Evolutionary conservation across 345 rosid genomes (phyloP), one percentile per base, ranked within the genome.

Genomic region (Ailanthus altissimus): DNA sequence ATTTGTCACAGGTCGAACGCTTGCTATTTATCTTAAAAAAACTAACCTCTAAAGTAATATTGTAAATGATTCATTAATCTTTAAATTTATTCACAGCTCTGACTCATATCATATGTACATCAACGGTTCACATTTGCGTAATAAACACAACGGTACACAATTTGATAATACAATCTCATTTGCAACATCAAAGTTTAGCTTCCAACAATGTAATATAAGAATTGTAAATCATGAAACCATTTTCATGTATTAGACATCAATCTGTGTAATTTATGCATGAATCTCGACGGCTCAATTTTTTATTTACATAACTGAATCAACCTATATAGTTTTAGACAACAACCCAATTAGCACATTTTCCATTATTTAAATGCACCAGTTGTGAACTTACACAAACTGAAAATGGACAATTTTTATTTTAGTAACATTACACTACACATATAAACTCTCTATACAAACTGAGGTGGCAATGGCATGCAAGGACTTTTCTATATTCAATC

Each of bases 361-460:
- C 42, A 32, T 76, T 67, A 43, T 76, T 76, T 18, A 15, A 68
- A 67, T 67, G 68, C 63, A 60, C 79, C 15, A 50, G 71, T n/a
- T 63, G 49, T 36, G 67, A 74, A 61, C 59, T 32, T 28, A 20
- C 76, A 26, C 57, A 73, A 11, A 28, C 77, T 50, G 16, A 40
- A 53, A 75, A 38, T 75, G 9, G 23, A 14, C 50, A 5, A 32
- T 23, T 25, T 18, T 63, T 63, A 63, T 63, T 28, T 32, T 32
- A 32, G 38, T 32, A 32, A 32, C 38, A 32, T 32, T 32, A 32
- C 38, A 32, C 38, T 32, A 32, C 38, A 32, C 38, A 32, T 32
- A 32, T 3, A 32, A 32, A 32, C 38, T 32, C 38, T 32, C 3
- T 3, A 32, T 32, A 32, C 38, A 32, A 32, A 32, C 2, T 32